Base-by-base conservation (phyloP, 192 early-diverging fungal genomes). In the Obelidium mucronatum region DNA sequence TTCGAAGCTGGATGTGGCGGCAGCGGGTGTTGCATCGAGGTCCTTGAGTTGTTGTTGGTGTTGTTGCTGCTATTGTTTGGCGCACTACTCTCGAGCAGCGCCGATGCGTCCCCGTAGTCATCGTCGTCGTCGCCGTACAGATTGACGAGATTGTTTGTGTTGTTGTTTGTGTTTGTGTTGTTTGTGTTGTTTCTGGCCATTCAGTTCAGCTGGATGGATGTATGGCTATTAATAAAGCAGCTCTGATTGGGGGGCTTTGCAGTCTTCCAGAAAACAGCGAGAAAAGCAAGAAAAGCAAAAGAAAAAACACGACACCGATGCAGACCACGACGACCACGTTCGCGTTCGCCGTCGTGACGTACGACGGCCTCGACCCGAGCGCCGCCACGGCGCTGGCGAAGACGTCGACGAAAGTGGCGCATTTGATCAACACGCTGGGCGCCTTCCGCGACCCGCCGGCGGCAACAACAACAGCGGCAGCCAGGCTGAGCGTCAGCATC, bases 321-420 rank as follows among this genome's bases (percentile, higher is more conserved):
- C n/a, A n/a, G n/a, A n/a, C n/a, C n/a, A n/a, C n/a, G n/a, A n/a
- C n/a, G n/a, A n/a, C n/a, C n/a, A n/a, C n/a, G n/a, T 66, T 66
- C 40, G 17, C 64, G 15, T 39, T 40, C 19, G 17, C 33, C 34
- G 64, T 66, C 31, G 64, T 66, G 35, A 40, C 64, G 1, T 66
- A 40, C 64, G 64, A 66, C 64, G 64, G 64, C 17, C 37, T 66
- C 22, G 64, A 66, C 15, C 64, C 33, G 37, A 42, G 37, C 64
- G 31, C 40, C 19, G 37, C 64, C 28, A 22, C n/a, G n/a, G 33
- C 59, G 33, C 64, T 66, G 19, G 64, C 64, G 34, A 33, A 39
- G 33, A 42, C 64, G 2, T 26, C 64, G 11, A 22, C 37, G 11
- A 39, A 33, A 15, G 64, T 66, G 37, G 22, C 33, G 37, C 19